These are phyloP conservation scores for Amauroascus verrucosus DNA, from an alignment of 2,329 filamentous ascomycete genomes.

Conservation along the genomic window DNA sequence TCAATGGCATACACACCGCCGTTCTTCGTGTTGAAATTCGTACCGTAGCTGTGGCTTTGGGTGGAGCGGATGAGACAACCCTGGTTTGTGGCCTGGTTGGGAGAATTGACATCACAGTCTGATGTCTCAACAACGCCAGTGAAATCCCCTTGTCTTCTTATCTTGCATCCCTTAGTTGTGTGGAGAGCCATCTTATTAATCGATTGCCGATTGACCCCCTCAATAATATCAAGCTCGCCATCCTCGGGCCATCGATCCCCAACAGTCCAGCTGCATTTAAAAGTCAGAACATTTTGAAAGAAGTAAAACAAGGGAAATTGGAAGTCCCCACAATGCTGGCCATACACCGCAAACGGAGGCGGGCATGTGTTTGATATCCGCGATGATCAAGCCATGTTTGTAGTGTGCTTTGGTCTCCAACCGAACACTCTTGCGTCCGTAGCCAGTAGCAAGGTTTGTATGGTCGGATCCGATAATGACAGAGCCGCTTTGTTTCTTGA, in stretches of 20 bases:
- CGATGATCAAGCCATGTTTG: conserved; percentile 57
- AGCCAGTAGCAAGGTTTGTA: conserved; percentile 43
- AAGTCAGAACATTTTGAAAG: conserved; percentile 7
- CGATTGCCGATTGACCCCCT: conserved; percentile 58
- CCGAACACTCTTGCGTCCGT: conserved; percentile 60
- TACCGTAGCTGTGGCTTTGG: conserved; percentile 49
- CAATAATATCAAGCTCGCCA: conserved; percentile 72
- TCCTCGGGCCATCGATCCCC: conserved; percentile 58
- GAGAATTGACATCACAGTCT: conserved; percentile 48
- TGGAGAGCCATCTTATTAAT: conserved; percentile 58
- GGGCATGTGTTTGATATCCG: conserved; percentile 66
- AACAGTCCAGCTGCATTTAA: conserved; percentile 41
- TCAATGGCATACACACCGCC: conserved; percentile 66
- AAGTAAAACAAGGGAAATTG: neutral
- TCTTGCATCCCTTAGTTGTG: conserved; percentile 51
- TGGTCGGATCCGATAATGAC: conserved; percentile 63
- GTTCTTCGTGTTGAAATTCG: conserved; percentile 57
- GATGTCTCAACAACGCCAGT: conserved; percentile 39
- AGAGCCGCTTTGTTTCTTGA: conserved; percentile 45
- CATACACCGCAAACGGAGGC: conserved; percentile 59
- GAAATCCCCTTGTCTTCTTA: conserved; percentile 43
- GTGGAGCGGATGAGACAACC: conserved; percentile 52
- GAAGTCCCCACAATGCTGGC: conserved; percentile 50
- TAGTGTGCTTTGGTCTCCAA: conserved; percentile 56
- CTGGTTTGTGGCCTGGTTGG: conserved; percentile 35